Conservation (phyloP, 2,329 filamentous ascomycete genomes). For the Coniella lustricola region DNA sequence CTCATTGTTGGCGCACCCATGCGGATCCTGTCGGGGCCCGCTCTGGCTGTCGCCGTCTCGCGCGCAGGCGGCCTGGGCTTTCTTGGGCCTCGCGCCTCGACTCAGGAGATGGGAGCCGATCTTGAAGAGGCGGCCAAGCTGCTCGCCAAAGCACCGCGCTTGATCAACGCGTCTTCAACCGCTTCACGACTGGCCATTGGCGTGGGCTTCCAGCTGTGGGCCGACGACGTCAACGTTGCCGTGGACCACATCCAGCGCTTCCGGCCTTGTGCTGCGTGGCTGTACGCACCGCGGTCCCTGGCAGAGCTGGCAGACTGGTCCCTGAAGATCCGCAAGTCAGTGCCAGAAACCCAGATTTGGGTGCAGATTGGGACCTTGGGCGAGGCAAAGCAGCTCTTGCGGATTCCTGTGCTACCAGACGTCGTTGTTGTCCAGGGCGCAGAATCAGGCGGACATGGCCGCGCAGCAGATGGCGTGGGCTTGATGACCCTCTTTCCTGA, state of each 20-base stretch:
- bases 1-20: constrained; percentile 61
- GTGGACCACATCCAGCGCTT: constrained; percentile 24
- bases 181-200: constrained; percentile 34
- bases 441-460: constrained; percentile 48
- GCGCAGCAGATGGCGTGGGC: constrained; percentile 35
- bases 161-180: constrained; percentile 11
- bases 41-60: constrained; percentile 55
- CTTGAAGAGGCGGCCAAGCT: constrained; percentile 23
- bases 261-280: constrained; percentile 36
- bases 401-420: constrained; percentile 32
- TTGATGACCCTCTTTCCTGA: constrained; percentile 45
- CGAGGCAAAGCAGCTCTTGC: constrained; percentile 38
- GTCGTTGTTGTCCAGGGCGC: constrained; percentile 45
- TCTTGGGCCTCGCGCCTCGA: constrained; percentile 32
- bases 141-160: too few species aligned
- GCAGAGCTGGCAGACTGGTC: constrained; percentile 38
- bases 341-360: constrained; percentile 38
- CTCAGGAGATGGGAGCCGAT: constrained; percentile 25
- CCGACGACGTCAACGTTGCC: constrained; percentile 29
- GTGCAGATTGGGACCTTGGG: constrained; percentile 42
- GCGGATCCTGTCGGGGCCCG: constrained; percentile 51
- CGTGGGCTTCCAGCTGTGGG: constrained; percentile 41
- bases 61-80: constrained; percentile 63
- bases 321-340: constrained; percentile 31
- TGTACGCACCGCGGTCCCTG: constrained; percentile 36